phyloP scores from a whole-genome alignment of 345 rosid species.

The Lumnitzera racemosa region DNA sequence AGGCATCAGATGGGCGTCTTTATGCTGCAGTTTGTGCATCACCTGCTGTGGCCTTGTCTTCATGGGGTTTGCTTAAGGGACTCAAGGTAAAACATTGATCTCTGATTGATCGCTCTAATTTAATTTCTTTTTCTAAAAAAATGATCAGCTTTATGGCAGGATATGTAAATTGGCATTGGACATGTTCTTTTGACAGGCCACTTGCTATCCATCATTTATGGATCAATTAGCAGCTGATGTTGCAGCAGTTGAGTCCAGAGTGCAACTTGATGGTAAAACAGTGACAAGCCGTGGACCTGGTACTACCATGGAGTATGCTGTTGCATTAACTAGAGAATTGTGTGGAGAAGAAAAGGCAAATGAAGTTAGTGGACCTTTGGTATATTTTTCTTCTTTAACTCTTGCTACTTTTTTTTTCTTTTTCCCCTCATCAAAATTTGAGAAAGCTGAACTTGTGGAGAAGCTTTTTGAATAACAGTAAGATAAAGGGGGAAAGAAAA shows the following conservation, averaged over 20 bases:
- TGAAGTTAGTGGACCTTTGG: slow-evolving; percentile 69
- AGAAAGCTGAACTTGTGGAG: too few relatives aligned
- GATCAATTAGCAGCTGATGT: slow-evolving; percentile 63
- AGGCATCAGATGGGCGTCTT: slow-evolving; percentile 62
- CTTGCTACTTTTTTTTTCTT: not conserved
- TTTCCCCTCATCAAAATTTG: too few relatives aligned
- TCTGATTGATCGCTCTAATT: not conserved
- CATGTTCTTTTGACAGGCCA: slow-evolving; percentile 46
- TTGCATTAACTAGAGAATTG: slow-evolving; percentile 62
- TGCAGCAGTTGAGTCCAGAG: slow-evolving; percentile 72
- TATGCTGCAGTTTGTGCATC: slow-evolving; percentile 88
- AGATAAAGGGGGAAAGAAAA: too few relatives aligned
- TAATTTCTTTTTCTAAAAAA: not conserved
- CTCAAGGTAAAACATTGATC: slow-evolving; percentile 37
- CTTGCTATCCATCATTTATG: slow-evolving; percentile 81
- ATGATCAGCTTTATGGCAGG: not conserved
- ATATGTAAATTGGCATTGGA: not conserved
- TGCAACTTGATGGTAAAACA: slow-evolving; percentile 62
- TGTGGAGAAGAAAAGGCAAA: slow-evolving; percentile 71
- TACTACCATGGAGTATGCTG: slow-evolving; percentile 81
- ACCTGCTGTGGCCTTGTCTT: slow-evolving; percentile 71
- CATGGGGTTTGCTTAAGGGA: slow-evolving; percentile 89
- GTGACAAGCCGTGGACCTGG: slow-evolving; percentile 90
- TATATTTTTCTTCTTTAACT: slow-evolving; percentile 13
- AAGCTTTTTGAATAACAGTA: too few relatives aligned